These are phyloP conservation scores for Bipolaris oryzae DNA, from an alignment of 2,329 filamentous ascomycete genomes.

Conservation along the genomic window DNA sequence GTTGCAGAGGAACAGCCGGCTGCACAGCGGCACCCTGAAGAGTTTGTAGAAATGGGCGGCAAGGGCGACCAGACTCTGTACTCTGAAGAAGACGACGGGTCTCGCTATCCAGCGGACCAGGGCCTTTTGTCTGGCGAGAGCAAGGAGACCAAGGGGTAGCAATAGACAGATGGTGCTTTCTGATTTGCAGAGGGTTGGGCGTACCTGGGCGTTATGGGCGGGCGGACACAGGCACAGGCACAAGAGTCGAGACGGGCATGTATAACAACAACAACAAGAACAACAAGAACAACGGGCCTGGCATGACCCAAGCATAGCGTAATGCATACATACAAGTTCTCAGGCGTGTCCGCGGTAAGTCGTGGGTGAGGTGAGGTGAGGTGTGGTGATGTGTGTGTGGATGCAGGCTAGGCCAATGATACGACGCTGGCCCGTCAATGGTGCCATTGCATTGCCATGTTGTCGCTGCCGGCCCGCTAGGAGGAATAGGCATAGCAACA, in stretches of 20 bases:
- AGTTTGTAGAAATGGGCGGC: conserved; percentile 85
- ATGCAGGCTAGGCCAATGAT: conserved; percentile 25
- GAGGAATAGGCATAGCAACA: too few species aligned
- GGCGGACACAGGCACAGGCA: conserved; percentile 15
- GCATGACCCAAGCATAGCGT: conserved; percentile 6
- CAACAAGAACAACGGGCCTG: conserved; percentile 18
- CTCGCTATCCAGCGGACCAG: conserved; percentile 43
- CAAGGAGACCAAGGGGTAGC: conserved; percentile 2
- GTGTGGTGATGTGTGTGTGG: conserved; percentile 3
- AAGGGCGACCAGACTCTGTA: conserved; percentile 83
- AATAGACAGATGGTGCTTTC: not conserved
- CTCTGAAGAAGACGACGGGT: conserved; percentile 61
- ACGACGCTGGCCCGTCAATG: conserved; percentile 33
- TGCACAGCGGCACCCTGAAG: conserved; percentile 68
- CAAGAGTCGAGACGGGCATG: conserved; percentile 18
- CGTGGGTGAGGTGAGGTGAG: too few species aligned
- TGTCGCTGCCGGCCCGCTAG: conserved; percentile 13
- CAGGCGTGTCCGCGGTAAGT: too few species aligned
- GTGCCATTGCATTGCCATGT: too few species aligned
- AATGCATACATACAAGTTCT: not conserved
- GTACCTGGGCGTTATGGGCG: conserved; percentile 20
- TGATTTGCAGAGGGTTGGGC: conserved; percentile 9
- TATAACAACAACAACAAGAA: too few species aligned
- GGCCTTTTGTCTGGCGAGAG: conserved; percentile 15
- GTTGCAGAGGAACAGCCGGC: conserved; percentile 68